Evolutionary conservation across 306 rosid genomes (phyloP), one percentile per base, ranked within the genome.

Genomic region (Mimosa bimucronata): DNA sequence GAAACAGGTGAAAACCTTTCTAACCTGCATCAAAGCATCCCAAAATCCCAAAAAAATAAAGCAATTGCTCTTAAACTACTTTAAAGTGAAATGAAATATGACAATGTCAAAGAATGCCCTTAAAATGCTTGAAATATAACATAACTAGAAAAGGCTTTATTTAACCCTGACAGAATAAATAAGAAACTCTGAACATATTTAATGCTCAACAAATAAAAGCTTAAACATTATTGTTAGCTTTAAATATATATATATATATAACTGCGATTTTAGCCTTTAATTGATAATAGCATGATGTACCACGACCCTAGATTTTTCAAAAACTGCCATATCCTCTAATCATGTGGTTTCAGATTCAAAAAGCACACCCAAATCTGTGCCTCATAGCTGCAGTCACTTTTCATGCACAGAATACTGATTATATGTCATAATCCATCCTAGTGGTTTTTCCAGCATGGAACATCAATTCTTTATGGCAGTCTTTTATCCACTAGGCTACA

Each of bases 1-100:
- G 40, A 64, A 64, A 64, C 14, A 64, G 69, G 23, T 64, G 42
- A 64, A 64, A 64, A 30, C 42, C 69, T 64, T 64, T 64, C 69
- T 30, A 29, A 30, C 69, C 42, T 31, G 23, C 69, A 30, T 64
- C 25, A 1, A 30, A 64, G 69, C 41, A 64, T 30, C 14, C 38
- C 69, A 62, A 15, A 62, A 30, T 30, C 1, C 68, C 2, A 28
- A 64, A 64, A 1, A 64, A n/a, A 19, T 19, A 21, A 53, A 55
- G 60, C 25, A 19, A 30, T 7, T 6, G 41, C 8, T 16, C 3
- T 64, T 13, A 29, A 62, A 15, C 11, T 62, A 2, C 10, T 31
- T 64, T 7, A 64, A 64, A 7, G 11, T 64, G 69, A 16, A 64
- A 31, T 31, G 42, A 16, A 15, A 30, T 60, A 60, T 25, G 66